A percentile compares a stretch with the other conserved stretches of the same genome.
phyloP scores from a whole-genome alignment of 345 rosid species.

The Raphanus sativus region DNA sequence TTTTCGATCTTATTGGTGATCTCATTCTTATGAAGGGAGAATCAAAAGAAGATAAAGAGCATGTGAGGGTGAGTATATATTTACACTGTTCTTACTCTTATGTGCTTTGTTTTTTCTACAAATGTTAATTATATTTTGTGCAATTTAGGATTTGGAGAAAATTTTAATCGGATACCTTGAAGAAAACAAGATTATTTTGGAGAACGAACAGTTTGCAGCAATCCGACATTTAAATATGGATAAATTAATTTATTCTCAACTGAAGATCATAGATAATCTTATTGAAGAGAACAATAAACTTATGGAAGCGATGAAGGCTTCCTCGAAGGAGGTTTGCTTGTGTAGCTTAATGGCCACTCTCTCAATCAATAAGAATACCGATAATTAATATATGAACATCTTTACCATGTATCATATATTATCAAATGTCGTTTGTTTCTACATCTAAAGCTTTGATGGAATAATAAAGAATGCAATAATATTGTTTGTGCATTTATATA shows the following conservation, averaged over 20 bases:
- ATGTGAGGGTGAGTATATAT: not conserved
- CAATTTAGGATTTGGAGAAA: not conserved
- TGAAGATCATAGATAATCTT: not conserved
- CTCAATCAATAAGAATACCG: not conserved
- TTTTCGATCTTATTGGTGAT: not conserved
- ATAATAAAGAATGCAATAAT: not conserved
- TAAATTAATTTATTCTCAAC: not conserved
- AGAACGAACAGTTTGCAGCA: not conserved
- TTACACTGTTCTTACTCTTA: not conserved
- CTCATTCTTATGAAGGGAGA: not conserved
- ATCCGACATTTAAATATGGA: not conserved
- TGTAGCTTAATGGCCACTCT: not conserved
- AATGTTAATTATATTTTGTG: not conserved
- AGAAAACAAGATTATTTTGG: not conserved
- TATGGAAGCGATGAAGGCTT: not conserved
- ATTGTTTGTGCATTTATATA: not conserved
- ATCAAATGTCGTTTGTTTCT: not conserved
- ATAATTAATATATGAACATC: not conserved
- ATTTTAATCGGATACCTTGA: not conserved
- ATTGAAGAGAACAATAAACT: not conserved
- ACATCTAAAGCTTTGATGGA: not conserved
- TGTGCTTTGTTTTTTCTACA: not conserved
- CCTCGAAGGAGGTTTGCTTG: not conserved
- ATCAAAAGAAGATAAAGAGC: not conserved
- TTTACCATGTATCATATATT: not conserved